Evolutionary conservation across 805 yeast genomes (phyloP), one percentile per base, ranked within the genome.

Genomic region (Wickerhamomyces sydowiorum): DNA sequence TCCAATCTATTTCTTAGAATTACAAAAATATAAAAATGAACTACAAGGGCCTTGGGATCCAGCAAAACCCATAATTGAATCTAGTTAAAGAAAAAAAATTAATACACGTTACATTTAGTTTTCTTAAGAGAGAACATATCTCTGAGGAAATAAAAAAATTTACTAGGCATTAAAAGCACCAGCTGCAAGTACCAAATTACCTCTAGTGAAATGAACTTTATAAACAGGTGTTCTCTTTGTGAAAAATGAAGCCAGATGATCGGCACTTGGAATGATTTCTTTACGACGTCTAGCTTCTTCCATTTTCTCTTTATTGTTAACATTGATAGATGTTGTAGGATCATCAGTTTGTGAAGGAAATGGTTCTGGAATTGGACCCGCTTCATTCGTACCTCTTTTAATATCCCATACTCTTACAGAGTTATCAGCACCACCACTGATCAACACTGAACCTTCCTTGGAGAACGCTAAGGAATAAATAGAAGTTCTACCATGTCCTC

Each of bases 331-430:
- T 3, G 61, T 49, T 17, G 63, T 54, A 19, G 62, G 56, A 47
- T 60, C 65, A 17, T 63, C 66, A 34, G 54, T 49, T 36, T 66
- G 64, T 21, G 58, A 62, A 37, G 68, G 66, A 52, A 78, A 77
- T 22, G 83, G 77, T 58, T 86, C 96, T 0, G 96, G 90, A 46
- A 77, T 80, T 9, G 86, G 79, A 6, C 84, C 84, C 1, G 82
- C 78, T 53, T 89, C 96, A 40, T 73, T 72, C 0, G 97, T 88
- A 41, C 87, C 88, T 53, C 80, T 78, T 60, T 86, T 88, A 40
- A 88, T 80, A 62, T 93, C 98, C 99, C 99, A 93, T 4, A 89
- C 95, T 50, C 99, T 75, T 3, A 93, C 95, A 2, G 95, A 81
- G 58, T 82, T 80, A 66, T 93, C 99, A 2, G 95, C 89, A 38